Evolutionary conservation across 2,329 filamentous ascomycete genomes (phyloP).

Genomic region (Colletotrichum ledebouriae): DNA sequence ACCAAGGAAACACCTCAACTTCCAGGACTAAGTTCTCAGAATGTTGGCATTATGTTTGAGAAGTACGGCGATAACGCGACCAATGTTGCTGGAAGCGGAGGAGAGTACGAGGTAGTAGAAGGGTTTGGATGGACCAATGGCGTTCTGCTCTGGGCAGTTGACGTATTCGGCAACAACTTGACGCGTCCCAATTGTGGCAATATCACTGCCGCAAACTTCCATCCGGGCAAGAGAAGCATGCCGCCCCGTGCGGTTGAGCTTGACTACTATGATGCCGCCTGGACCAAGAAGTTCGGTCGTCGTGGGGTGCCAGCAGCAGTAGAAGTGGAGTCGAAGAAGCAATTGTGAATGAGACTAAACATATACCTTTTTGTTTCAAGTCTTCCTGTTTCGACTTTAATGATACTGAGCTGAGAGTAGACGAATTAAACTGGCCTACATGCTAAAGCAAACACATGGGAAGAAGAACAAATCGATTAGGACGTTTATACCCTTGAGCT

Average conservation of each 20-base stretch:
- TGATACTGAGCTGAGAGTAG: neutral
- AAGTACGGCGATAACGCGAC: constrained; percentile 74
- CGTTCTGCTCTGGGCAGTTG: constrained; percentile 75
- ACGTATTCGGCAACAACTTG: constrained; percentile 70
- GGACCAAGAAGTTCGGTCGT: constrained; percentile 62
- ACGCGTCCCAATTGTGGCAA: constrained; percentile 68
- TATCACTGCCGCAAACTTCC: constrained; percentile 57
- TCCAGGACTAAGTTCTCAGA: constrained; percentile 56
- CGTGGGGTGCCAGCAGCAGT: neutral
- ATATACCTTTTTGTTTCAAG: no score
- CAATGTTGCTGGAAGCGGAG: constrained; percentile 73
- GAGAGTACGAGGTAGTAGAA: constrained; percentile 78
- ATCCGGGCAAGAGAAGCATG: constrained; percentile 49
- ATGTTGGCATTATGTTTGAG: constrained; percentile 76
- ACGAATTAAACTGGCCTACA: no score
- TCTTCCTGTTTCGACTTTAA: neutral
- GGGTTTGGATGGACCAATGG: constrained; percentile 81
- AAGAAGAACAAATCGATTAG: no score
- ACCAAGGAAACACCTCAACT: constrained; percentile 67
- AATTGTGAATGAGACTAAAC: neutral
- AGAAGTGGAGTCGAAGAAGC: constrained; percentile 17
- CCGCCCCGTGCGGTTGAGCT: constrained; percentile 60
- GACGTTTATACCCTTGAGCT: no score
- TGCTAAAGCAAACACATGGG: no score
- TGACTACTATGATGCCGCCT: constrained; percentile 59